These are phyloP conservation scores for Seiridium cupressi DNA, from an alignment of 2,329 filamentous ascomycete genomes.

Conservation along the genomic window DNA sequence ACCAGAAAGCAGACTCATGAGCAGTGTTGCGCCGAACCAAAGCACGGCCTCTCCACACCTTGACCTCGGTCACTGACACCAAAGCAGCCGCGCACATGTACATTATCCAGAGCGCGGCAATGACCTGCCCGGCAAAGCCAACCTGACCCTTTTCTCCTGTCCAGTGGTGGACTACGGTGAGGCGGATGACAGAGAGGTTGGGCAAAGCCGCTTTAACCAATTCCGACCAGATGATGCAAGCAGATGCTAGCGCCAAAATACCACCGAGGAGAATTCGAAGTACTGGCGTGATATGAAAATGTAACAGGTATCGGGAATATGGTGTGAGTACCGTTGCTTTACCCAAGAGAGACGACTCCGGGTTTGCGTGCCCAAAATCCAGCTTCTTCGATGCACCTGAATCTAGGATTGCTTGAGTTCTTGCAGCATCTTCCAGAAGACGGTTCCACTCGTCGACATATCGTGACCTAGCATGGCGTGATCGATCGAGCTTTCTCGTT, in stretches of 20 bases:
- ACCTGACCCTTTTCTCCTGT: slow-evolving; percentile 70
- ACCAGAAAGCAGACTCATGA: slow-evolving; percentile 93
- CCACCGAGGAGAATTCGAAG: slow-evolving; percentile 63
- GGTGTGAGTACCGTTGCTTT: slow-evolving; percentile 68
- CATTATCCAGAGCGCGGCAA: slow-evolving; percentile 83
- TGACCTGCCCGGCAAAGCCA: slow-evolving; percentile 81
- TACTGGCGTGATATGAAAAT: slow-evolving; percentile 72
- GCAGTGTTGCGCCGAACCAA: slow-evolving; percentile 89
- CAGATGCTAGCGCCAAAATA: slow-evolving; percentile 71
- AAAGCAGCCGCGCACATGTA: slow-evolving; percentile 96
- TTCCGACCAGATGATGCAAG: slow-evolving; percentile 90
- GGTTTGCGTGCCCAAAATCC: slow-evolving; percentile 64
- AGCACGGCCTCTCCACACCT: slow-evolving; percentile 95
- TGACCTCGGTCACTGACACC: slow-evolving; percentile 84
- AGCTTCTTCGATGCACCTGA: slow-evolving; percentile 78
- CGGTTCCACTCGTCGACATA: slow-evolving; percentile 85
- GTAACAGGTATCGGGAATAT: slow-evolving; percentile 74
- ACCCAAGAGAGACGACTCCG: slow-evolving; percentile 53
- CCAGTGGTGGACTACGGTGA: slow-evolving; percentile 73
- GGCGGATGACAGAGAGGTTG: slow-evolving; percentile 66
- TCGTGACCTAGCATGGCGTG: slow-evolving; percentile 77
- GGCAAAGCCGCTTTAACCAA: slow-evolving; percentile 80
- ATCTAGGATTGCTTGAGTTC: slow-evolving; percentile 80
- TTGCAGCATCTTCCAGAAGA: slow-evolving; percentile 70
- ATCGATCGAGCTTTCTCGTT: slow-evolving; percentile 76